phyloP scores from a whole-genome alignment of 2,329 filamentous ascomycete genomes.

The Sarocladium oryzae region DNA sequence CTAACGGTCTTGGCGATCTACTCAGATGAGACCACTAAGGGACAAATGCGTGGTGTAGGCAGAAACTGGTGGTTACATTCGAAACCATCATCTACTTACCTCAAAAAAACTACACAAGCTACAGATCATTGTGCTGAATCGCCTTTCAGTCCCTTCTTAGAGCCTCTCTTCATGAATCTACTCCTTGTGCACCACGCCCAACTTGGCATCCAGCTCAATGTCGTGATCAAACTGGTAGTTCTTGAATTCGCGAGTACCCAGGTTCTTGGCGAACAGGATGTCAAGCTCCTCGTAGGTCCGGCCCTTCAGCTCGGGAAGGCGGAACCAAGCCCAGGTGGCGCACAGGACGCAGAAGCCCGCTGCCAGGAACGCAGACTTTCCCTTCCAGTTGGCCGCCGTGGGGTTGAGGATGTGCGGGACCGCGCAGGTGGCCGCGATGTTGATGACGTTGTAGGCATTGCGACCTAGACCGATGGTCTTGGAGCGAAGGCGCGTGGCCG shows the following conservation, averaged over 20 bases:
- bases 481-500: slow-evolving; percentile 26
- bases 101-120: too few species aligned
- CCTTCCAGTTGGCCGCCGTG: slow-evolving; percentile 16
- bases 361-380: slow-evolving; percentile 18
- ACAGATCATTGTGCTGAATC: too few species aligned
- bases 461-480: slow-evolving; percentile 25
- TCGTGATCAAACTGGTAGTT: background rate
- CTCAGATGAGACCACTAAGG: too few species aligned
- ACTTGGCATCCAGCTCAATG: background rate
- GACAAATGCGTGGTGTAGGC: too few species aligned
- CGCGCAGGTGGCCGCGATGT: slow-evolving; percentile 15
- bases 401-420: slow-evolving; percentile 19
- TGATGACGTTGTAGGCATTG: slow-evolving; percentile 19
- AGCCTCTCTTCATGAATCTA: too few species aligned
- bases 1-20: too few species aligned
- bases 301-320: slow-evolving; percentile 19
- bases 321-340: slow-evolving; percentile 17
- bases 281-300: slow-evolving; percentile 20
- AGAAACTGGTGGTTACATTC: too few species aligned
- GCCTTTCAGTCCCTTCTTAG: too few species aligned
- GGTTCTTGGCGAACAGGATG: slow-evolving; percentile 13
- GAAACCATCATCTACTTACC: too few species aligned
- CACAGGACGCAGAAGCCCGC: slow-evolving; percentile 13
- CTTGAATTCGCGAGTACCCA: slow-evolving; percentile 15
- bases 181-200: background rate